Base-by-base conservation (phyloP, 495 filamentous ascomycete genomes). In the Neurospora hispaniola region DNA sequence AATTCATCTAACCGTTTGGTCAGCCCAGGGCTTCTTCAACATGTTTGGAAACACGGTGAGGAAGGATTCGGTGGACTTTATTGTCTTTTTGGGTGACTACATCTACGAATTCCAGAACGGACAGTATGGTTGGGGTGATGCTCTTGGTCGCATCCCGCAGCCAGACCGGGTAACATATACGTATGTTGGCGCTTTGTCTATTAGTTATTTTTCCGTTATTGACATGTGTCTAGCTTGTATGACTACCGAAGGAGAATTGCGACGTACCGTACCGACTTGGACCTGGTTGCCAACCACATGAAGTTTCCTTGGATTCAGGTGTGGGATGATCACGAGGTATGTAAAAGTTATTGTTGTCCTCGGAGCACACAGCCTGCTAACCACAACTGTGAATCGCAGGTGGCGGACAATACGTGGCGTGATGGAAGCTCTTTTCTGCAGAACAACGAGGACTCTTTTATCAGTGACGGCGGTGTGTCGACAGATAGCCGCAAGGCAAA, bases 41-140 rank as follows among this genome's bases (percentile, higher is more conserved):
- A 88, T 88, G 5, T 92, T 84, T 77, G 89, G 89, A 31, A 92
- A 92, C 74, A 80, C 87, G 6, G 90, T 84, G 4, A 85, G 89
- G 70, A 91, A 92, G 75, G 89, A 92, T 73, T 85, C 85, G 27
- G 88, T 90, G 14, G 89, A 92, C 78, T 92, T 88, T 79, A 86
- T 91, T 72, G 72, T 90, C 69, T 88, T 90, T 76, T 83, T 91
- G 14, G 89, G 89, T 27, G 90, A 92, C 77, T 92, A 91, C 77
- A 90, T 91, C 78, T 91, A 92, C 77, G 89, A 92, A 77, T 88
- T 87, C 74, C 79, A 81, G 70, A 82, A 86, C 23, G 87, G 87
- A 12, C 83, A 86, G 14, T 89, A 89, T 74, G 88, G 88, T 23
- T 87, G 84, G 82, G 87, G 86, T 38, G 75, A 86, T 70, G 35